These are phyloP conservation scores for Spergularia bocconei DNA, from an alignment of 148 eudicot genomes.

Conservation along the genomic window DNA sequence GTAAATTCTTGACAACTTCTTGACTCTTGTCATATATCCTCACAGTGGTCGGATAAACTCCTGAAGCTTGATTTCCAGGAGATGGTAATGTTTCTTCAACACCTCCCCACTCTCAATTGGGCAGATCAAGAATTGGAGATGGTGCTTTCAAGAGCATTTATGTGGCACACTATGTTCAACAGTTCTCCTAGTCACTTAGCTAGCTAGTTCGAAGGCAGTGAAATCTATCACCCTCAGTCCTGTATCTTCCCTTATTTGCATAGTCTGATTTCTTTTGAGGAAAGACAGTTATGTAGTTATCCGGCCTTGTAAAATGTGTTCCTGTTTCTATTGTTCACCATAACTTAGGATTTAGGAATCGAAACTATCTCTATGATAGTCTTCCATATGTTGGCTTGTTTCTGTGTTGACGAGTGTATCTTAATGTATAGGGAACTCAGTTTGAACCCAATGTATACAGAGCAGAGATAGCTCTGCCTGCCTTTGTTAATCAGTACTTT, in stretches of 20 bases:
- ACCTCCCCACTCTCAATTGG: constrained; percentile 87
- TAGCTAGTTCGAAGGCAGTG: constrained; percentile 25
- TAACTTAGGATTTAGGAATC: not conserved
- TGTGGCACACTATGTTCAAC: constrained; percentile 98
- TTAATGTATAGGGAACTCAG: constrained; percentile 6
- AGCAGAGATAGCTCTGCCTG: not conserved
- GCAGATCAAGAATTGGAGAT: constrained; percentile 74
- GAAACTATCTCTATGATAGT: not conserved
- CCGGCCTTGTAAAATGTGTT: constrained; percentile 19
- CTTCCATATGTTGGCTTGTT: constrained; percentile 10
- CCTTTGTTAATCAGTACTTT: not conserved
- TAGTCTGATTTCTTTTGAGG: constrained; percentile 1
- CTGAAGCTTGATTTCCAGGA: constrained; percentile 91
- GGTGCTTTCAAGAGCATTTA: constrained; percentile 93
- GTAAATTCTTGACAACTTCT: not conserved
- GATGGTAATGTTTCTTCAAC: constrained; percentile 98
- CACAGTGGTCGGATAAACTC: constrained; percentile 93
- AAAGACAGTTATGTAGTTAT: constrained; percentile 10
- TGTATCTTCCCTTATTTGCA: constrained; percentile 17
- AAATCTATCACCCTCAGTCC: not conserved
- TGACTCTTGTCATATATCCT: not conserved
- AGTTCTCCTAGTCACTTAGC: constrained; percentile 91
- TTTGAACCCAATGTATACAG: not conserved
- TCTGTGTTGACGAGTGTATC: not conserved
- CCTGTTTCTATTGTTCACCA: constrained; percentile 3